These are phyloP conservation scores for Yamadazyma diddensiae DNA, from an alignment of 1,139 yeast species.

Conservation along the genomic window DNA sequence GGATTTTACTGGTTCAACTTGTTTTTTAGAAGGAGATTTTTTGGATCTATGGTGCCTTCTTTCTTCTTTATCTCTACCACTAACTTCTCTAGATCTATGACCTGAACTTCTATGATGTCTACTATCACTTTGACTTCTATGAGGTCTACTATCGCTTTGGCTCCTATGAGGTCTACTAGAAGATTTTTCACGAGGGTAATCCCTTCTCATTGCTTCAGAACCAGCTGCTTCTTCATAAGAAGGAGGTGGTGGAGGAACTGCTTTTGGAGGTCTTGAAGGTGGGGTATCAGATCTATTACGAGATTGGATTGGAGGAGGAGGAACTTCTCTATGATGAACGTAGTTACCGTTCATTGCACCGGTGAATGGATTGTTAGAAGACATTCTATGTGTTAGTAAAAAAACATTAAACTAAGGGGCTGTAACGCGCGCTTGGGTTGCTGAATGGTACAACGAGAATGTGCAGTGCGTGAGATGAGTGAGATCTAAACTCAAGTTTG, in stretches of 20 bases:
- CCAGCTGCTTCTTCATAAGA: slow-evolving; percentile 71
- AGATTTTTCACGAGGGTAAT: slow-evolving; percentile 53
- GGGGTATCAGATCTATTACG: slow-evolving; percentile 18
- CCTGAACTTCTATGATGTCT: slow-evolving; percentile 8
- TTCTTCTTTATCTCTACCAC: slow-evolving; percentile 8
- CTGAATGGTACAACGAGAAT: too few relatives aligned
- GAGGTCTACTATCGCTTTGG: slow-evolving; percentile 17
- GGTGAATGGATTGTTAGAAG: slow-evolving; percentile 58
- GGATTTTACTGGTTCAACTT: slow-evolving; percentile 43
- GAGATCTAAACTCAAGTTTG: too few relatives aligned
- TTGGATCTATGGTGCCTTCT: slow-evolving; percentile 10
- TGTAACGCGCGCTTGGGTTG: slow-evolving; percentile 2
- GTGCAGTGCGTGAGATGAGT: too few relatives aligned
- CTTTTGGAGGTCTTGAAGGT: slow-evolving; percentile 34
- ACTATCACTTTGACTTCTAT: slow-evolving; percentile 14
- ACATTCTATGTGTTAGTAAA: slow-evolving; percentile 28
- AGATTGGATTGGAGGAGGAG: slow-evolving; percentile 22
- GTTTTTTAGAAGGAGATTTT: slow-evolving; percentile 33
- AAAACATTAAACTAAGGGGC: slow-evolving; percentile 7
- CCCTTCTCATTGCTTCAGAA: slow-evolving; percentile 34
- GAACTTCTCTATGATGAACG: slow-evolving; percentile 34
- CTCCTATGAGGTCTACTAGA: slow-evolving; percentile 25
- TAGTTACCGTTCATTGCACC: slow-evolving; percentile 40
- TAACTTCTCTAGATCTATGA: slow-evolving; percentile 8
- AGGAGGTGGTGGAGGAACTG: slow-evolving; percentile 41